Conservation (phyloP, 2,329 filamentous ascomycete species). For the Lachnellula suecica region DNA sequence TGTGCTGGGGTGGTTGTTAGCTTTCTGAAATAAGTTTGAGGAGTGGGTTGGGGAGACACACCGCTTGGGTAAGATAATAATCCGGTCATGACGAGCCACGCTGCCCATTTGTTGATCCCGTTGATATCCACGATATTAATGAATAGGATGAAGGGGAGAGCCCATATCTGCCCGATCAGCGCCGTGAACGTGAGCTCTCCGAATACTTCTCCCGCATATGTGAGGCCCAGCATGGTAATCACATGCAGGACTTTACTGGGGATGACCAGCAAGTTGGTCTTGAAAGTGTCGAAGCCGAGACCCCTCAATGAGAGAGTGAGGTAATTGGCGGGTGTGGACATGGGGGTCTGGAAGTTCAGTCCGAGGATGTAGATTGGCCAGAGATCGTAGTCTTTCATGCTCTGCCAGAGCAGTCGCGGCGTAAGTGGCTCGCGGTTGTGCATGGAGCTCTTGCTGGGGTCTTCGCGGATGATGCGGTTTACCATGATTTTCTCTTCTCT, state of each 20-base stretch:
- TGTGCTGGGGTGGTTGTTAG: slow-evolving; percentile 34
- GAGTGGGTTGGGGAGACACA: slow-evolving; percentile 14
- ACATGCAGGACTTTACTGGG: slow-evolving; percentile 51
- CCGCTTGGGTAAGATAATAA: slow-evolving; percentile 41
- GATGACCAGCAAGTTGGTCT: slow-evolving; percentile 64
- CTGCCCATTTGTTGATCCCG: slow-evolving; percentile 40
- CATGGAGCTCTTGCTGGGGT: slow-evolving; percentile 49
- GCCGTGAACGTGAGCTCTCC: slow-evolving; percentile 49
- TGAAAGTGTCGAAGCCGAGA: slow-evolving; percentile 59
- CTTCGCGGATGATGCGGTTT: slow-evolving; percentile 52
- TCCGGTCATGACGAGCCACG: slow-evolving; percentile 42
- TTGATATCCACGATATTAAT: slow-evolving; percentile 38
- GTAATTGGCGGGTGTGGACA: slow-evolving; percentile 47
- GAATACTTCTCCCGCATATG: slow-evolving; percentile 43
- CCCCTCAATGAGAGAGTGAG: slow-evolving; percentile 57
- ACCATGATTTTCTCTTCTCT: slow-evolving; percentile 62
- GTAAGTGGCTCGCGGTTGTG: slow-evolving; percentile 50
- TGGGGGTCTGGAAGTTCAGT: slow-evolving; percentile 51
- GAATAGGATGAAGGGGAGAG: slow-evolving; percentile 54
- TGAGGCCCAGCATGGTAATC: slow-evolving; percentile 34
- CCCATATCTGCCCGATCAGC: slow-evolving; percentile 55
- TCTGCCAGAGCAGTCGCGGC: slow-evolving; percentile 42
- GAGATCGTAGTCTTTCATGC: slow-evolving; percentile 51
- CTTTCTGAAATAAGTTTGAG: slow-evolving; percentile 11
- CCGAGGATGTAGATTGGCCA: slow-evolving; percentile 48